Evolutionary conservation across 1,284 basidiomycete genomes (phyloP), one percentile per base, ranked within the genome.

Genomic region (Rhodotorula sp.): DNA sequence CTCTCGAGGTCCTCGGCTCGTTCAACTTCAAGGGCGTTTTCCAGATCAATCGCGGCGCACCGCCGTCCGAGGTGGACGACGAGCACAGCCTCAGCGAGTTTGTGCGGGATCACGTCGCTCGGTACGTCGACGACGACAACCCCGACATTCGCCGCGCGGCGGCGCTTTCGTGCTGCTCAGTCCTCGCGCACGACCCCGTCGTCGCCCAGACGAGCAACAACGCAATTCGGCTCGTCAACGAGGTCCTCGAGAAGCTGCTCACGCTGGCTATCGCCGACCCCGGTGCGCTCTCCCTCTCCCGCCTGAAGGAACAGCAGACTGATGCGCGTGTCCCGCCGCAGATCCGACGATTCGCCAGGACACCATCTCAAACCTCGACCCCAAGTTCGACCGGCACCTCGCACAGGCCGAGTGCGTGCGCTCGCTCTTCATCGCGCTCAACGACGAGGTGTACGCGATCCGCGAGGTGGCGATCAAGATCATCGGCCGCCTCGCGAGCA

Each of bases 221-320:
- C 81, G 93, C 96, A 9, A 96, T 97, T 72, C 94, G 98, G 80
- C 91, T 99, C 71, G 96, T 99, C 80, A 95, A 94, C 81, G 97
- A 99, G 77, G 95, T 99, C 29, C 86, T 99, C 56, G 95, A 98
- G 81, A 99, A 99, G 83, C 86, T 99, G 27, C 84, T 99, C 74
- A 97, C 94, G 0, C 94, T 98, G 50, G 97, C 92, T 25, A 97
- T 99, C 67, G 96, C 97, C 29, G 97, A 99, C 84, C 94, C 96
- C 72, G 91, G 92, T 92, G 78, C 70, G 83, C 27, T 32, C n/a
- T 46, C 46, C 29, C 29, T 3, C 64, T 19, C 27, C 22, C 17
- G 29, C 19, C 44, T 39, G 15, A 1, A 36, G 21, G 6, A 12
- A 15, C 17, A 12, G 3, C 19, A 15, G 12, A 48, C 44, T 22